These are phyloP conservation scores for Bruguiera gymnorhiza DNA, from an alignment of 345 rosid species.

Conservation along the genomic window DNA sequence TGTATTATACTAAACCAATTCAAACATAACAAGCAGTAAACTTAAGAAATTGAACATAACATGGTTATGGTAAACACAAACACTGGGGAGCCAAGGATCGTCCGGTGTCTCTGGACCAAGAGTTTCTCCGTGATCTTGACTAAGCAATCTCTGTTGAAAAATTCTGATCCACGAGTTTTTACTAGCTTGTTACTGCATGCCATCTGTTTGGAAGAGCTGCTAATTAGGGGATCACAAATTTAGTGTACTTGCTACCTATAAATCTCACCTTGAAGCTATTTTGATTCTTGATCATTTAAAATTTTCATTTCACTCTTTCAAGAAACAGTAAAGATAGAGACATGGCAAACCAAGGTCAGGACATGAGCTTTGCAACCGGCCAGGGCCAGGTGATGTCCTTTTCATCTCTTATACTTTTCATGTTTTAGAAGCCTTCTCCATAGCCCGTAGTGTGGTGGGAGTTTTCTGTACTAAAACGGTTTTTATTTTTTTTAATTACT, in stretches of 20 bases:
- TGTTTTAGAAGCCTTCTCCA: background rate
- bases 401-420: background rate
- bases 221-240: background rate
- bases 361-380: background rate
- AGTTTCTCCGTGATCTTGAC: background rate
- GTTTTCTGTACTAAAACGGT: background rate
- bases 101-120: background rate
- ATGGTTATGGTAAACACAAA: no score
- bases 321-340: background rate
- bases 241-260: background rate
- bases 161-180: background rate
- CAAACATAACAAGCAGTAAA: no score
- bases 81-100: no score
- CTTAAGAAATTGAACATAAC: no score
- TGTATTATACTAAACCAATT: no score
- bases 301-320: background rate
- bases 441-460: background rate
- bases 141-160: background rate
- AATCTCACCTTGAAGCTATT: background rate
- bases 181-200: background rate
- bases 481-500: no score
- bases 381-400: conserved; percentile 13
- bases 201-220: background rate
- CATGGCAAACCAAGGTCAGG: conserved; percentile 14
- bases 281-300: background rate